Percentiles rank a stretch among this genome's conserved stretches.
Evolutionary conservation across 352 stramenopile species (phyloP).

Genomic region (Phytophthora fragariae): DNA sequence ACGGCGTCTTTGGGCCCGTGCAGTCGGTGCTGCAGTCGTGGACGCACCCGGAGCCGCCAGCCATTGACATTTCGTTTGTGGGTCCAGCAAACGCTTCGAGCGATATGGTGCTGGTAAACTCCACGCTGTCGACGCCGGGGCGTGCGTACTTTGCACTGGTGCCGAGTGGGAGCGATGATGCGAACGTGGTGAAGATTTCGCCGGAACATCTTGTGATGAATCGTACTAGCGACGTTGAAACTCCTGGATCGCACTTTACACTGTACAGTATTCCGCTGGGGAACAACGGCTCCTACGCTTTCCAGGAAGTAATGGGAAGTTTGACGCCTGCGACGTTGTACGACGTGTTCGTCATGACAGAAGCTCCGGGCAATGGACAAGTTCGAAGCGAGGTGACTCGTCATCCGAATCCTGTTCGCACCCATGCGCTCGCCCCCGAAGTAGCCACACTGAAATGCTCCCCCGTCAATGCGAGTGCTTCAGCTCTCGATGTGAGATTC

Average conservation of each 20-base stretch:
- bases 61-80: slow-evolving; percentile 29
- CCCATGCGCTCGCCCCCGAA: slow-evolving; percentile 63
- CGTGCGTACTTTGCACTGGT: slow-evolving; percentile 60
- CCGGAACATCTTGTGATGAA: slow-evolving; percentile 42
- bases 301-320: slow-evolving; percentile 35
- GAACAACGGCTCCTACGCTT: slow-evolving; percentile 27
- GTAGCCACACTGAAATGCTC: slow-evolving; percentile 34
- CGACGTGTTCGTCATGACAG: slow-evolving; percentile 62
- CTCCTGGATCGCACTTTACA: slow-evolving; percentile 37
- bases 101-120: slow-evolving; percentile 39
- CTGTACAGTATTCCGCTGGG: slow-evolving; percentile 34
- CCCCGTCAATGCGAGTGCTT: slow-evolving; percentile 52
- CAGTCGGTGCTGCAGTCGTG: slow-evolving; percentile 65
- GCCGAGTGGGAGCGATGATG: slow-evolving; percentile 25
- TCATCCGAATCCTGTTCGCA: slow-evolving; percentile 44
- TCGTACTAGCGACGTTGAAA: slow-evolving; percentile 15
- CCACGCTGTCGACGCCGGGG: slow-evolving; percentile 50
- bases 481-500: slow-evolving; percentile 51
- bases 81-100: slow-evolving; percentile 49
- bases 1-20: slow-evolving; percentile 79
- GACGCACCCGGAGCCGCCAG: slow-evolving; percentile 62
- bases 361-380: slow-evolving; percentile 56
- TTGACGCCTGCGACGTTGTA: slow-evolving; percentile 66
- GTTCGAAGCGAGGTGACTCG: slow-evolving; percentile 58
- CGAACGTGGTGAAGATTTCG: slow-evolving; percentile 19